Base-by-base conservation (phyloP, 345 rosid species). In the Lumnitzera racemosa region DNA sequence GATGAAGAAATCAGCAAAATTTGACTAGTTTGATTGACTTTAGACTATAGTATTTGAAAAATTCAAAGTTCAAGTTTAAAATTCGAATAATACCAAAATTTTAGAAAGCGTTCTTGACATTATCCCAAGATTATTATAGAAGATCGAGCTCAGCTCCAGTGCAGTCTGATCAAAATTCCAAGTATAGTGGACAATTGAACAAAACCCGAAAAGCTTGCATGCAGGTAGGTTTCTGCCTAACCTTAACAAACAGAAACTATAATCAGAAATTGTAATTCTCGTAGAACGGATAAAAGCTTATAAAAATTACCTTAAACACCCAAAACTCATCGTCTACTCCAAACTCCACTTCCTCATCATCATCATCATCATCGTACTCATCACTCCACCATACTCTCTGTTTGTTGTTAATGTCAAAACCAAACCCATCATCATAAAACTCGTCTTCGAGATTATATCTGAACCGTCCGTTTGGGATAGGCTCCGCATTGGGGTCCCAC, bases 241-340 rank as follows among this genome's bases (percentile, higher is more conserved):
- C 29, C 4, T 27, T 27, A 27, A 4, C 29, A 27, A 27, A 27
- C 29, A 27, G 15, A 27, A 49, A 50, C 13, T 24, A 43, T 7
- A 5, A 15, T 6, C 24, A 41, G 23, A 54, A 15, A 43, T 55
- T 46, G n/a, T 27, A 14, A 2, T n/a, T 1, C 16, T 3, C 23
- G 14, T 16, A 20, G 50, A 17, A 9, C 16, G 13, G 29, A 14
- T 48, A n/a, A 0, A 13, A 31, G 24, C 13, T 16, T 9, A 16
- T 51, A 48, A 7, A 27, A 50, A 29, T 36, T 71, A 91, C 98
- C 98, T 86, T 81, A 49, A 86, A 77, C 49, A 80, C 55, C 81
- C 77, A 80, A 70, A 77, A 72, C 69, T 81, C 82, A 23, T 71
- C 77, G 13, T 75, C 83, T 50, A 72, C 83, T 0, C 70, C 87